A percentile compares a stretch with the other conserved stretches of the same genome.
Conservation (phyloP, 495 filamentous ascomycete genomes). For the Pyronema domesticum region DNA sequence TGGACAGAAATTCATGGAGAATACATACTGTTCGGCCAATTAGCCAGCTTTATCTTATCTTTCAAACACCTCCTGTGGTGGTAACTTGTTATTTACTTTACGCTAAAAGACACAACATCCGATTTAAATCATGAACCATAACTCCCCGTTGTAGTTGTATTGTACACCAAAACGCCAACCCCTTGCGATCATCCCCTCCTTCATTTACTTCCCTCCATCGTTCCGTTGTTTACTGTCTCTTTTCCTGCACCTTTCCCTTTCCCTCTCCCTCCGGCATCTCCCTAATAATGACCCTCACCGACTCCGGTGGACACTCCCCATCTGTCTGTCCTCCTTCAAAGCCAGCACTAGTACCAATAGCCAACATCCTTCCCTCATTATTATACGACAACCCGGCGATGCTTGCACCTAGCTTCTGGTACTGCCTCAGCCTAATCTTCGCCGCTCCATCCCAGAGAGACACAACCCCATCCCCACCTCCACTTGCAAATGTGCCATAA, state of each 20-base stretch:
- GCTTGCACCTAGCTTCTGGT: slow-evolving; percentile 63
- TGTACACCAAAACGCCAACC: too few relatives aligned
- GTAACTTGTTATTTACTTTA: too few relatives aligned
- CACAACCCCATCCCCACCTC: slow-evolving; percentile 88
- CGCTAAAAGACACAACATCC: too few relatives aligned
- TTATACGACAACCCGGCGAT: slow-evolving; percentile 64
- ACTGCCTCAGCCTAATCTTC: slow-evolving; percentile 79
- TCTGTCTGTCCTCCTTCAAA: slow-evolving; percentile 85
- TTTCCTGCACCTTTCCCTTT: slow-evolving; percentile 51
- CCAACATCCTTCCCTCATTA: slow-evolving; percentile 62
- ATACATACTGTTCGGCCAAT: too few relatives aligned
- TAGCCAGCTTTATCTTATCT: too few relatives aligned
- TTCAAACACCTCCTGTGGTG: too few relatives aligned
- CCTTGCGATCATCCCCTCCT: too few relatives aligned
- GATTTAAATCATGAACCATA: too few relatives aligned
- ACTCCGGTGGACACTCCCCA: slow-evolving; percentile 38
- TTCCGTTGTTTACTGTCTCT: too few relatives aligned
- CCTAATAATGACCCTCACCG: slow-evolving; percentile 58
- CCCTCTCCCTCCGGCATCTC: slow-evolving; percentile 76
- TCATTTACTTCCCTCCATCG: too few relatives aligned
- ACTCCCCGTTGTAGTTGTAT: too few relatives aligned
- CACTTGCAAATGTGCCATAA: slow-evolving; percentile 79
- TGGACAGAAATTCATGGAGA: too few relatives aligned
- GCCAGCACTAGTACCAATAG: slow-evolving; percentile 68
- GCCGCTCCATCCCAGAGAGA: slow-evolving; percentile 86